A percentile compares a stretch with the other conserved stretches of the same genome.
Evolutionary conservation across 2,329 filamentous ascomycete genomes (phyloP).

Genomic region (Reticulascus tulasneorum): DNA sequence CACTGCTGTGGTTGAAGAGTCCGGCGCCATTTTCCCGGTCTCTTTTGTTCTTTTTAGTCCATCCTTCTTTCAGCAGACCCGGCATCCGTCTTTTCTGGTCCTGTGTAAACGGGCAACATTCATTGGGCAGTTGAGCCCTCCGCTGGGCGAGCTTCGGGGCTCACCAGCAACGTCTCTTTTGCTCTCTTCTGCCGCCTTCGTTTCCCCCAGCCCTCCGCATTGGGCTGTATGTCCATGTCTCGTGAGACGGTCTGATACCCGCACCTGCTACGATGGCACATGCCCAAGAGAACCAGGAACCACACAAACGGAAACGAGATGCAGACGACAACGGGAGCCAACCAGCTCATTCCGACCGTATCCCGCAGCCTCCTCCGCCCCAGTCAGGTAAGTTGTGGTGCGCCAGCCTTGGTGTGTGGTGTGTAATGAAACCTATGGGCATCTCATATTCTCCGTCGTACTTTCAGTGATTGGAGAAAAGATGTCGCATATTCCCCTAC

Average conservation of each 20-base stretch:
- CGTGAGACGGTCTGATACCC: conserved; percentile 6
- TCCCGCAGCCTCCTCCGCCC: conserved; percentile 39
- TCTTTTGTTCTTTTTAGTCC: not conserved
- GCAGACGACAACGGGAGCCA: conserved; percentile 39
- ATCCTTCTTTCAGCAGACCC: too few species aligned
- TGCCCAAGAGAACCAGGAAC: conserved; percentile 32
- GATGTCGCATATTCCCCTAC: too few species aligned
- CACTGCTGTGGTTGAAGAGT: too few species aligned
- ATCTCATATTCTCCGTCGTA: too few species aligned
- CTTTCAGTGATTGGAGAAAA: too few species aligned
- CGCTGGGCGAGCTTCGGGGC: not conserved
- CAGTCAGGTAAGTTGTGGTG: conserved; percentile 40
- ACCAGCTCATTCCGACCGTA: conserved; percentile 31
- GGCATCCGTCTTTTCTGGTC: too few species aligned
- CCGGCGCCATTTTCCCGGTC: too few species aligned
- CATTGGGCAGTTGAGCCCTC: not conserved
- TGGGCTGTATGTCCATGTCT: conserved; percentile 1
- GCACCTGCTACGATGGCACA: conserved; percentile 34
- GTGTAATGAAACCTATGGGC: too few species aligned
- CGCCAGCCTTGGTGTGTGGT: conserved; percentile 13
- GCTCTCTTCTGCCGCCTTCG: conserved; percentile 11
- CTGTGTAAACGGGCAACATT: too few species aligned
- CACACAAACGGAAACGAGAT: conserved; percentile 46
- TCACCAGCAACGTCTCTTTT: not conserved
- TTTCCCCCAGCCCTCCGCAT: conserved; percentile 2